phyloP scores from a whole-genome alignment of 2,329 filamentous ascomycete genomes.

The Periconia sp. region DNA sequence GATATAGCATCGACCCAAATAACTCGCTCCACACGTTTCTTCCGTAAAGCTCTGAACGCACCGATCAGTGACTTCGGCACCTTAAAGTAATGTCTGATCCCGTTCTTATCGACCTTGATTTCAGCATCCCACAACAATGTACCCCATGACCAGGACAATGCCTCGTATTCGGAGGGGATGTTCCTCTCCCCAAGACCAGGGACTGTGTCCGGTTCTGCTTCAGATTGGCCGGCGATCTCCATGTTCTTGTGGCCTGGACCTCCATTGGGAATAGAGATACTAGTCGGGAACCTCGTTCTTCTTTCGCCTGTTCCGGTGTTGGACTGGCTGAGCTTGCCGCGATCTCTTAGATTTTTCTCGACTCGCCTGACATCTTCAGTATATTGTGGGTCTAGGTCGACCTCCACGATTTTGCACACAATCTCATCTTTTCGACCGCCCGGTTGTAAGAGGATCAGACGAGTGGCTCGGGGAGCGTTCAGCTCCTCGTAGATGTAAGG shows the following conservation, averaged over 20 bases:
- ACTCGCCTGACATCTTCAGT: not conserved
- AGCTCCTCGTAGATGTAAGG: not conserved
- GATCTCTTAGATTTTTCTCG: not conserved
- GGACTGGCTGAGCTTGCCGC: too few species aligned
- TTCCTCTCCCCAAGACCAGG: not conserved
- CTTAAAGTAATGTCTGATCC: slow-evolving; percentile 2
- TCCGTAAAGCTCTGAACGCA: slow-evolving; percentile 10
- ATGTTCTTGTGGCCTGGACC: too few species aligned
- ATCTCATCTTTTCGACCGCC: slow-evolving; percentile 1
- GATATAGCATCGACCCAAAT: slow-evolving; percentile 19
- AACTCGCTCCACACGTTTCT: slow-evolving; percentile 2
- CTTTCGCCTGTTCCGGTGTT: too few species aligned
- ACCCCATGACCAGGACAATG: slow-evolving; percentile 26
- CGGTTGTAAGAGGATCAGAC: not conserved
- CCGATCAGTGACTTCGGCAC: slow-evolving; percentile 9
- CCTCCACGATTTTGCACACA: slow-evolving; percentile 1
- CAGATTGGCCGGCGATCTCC: too few species aligned
- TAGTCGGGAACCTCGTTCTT: not conserved
- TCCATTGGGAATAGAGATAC: too few species aligned
- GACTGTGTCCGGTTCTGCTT: too few species aligned
- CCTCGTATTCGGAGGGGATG: slow-evolving; percentile 16
- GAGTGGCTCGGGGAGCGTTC: not conserved
- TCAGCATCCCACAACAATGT: not conserved
- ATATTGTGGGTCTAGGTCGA: slow-evolving; percentile 1
- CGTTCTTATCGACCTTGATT: slow-evolving; percentile 1